Evolutionary conservation across 805 yeast genomes (phyloP), one percentile per base, ranked within the genome.

Genomic region (Cyberlindnera suaveolens): DNA sequence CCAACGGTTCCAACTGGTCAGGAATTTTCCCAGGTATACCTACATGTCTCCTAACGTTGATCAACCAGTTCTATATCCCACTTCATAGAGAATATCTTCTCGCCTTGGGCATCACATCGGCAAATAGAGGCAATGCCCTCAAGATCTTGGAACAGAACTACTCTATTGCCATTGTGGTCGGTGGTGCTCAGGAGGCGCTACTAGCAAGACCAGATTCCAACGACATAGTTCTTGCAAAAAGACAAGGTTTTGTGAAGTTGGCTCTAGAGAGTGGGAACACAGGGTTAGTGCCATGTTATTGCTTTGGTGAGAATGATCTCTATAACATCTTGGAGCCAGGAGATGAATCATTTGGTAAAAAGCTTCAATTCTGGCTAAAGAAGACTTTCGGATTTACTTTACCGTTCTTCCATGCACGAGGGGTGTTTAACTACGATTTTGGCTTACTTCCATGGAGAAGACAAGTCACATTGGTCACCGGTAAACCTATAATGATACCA

Each of bases 101-200:
- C 60, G 72, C 86, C 1, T 61, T 89, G 20, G 98, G 98, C 0
- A 74, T 88, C 17, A 83, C 95, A 3, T 80, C 96, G 9, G 97
- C 95, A 1, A 78, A 89, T 0, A 82, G 80, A 42, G 69, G 67
- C 38, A 88, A 90, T 50, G 84, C 93, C 36, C 65, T 75, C 47
- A 72, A 80, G 20, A 69, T 87, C 23, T 70, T 93, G 38, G 60
- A 64, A 39, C 74, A 78, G 44, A 78, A 82, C 50, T 81, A 78
- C 52, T 85, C 95, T 3, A 83, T 90, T 11, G 85, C 91, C 48
- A 81, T 93, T 45, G 98, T 93, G 1, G 81, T 93, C 19, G 99
- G 99, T 3, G 99, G 99, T 0, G 98, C 98, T 0, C 85, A 88
- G 46, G 99, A 93, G 57, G 80, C 95, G 1, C 67, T 93, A 31